Base-by-base conservation (phyloP, 2,329 filamentous ascomycete species). In the Chrysoporthe cubensis region DNA sequence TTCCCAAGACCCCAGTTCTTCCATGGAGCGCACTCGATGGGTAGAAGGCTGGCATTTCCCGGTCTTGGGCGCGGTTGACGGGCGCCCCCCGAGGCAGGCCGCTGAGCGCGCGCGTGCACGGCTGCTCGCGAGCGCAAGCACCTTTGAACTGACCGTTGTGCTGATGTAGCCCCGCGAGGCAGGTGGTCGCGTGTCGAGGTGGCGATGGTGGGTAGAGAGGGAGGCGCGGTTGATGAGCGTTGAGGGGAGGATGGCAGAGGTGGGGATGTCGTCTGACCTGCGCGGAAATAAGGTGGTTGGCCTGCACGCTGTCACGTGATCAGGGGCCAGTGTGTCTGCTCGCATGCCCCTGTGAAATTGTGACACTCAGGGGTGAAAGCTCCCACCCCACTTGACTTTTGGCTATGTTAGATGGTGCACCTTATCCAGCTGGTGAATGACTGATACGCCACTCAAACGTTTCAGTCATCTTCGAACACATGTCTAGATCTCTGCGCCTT, bases 101-200 rank as follows among this genome's bases (percentile, higher is more conserved):
- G 42, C 40, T 57, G 58, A 50, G 65, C 59, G 37, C 57, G 37
- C 56, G 59, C 59, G 52, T 58, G 59, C 65, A 57, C 65, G 59
- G 65, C 65, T 66, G 54, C 65, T 57, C 65, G 65, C 65, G 50
- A 34, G 34, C 62, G 65, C 64, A 56, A 61, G 59, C 26, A 66
- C 65, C 65, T 66, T 66, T 66, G 65, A 66, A 66, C 65, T 66
- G 58, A 66, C 65, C 65, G 58, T 66, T 66, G 52, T 44, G 44
- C 37, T 40, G 44, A 4, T 46, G 44, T 50, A 16, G 42, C 5
- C 26, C 32, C 40, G 32, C 56, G 21, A 1, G n/a, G 37, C 34
- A 57, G 52, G 13, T 57, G 52, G 34, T 16, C 13, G 52, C 52
- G 34, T 57, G 21, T n/a, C 13, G 26, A 37, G 52, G 52, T 57